phyloP scores from a whole-genome alignment of 2,329 filamentous ascomycete species.

The Botryosphaeria agaves region DNA sequence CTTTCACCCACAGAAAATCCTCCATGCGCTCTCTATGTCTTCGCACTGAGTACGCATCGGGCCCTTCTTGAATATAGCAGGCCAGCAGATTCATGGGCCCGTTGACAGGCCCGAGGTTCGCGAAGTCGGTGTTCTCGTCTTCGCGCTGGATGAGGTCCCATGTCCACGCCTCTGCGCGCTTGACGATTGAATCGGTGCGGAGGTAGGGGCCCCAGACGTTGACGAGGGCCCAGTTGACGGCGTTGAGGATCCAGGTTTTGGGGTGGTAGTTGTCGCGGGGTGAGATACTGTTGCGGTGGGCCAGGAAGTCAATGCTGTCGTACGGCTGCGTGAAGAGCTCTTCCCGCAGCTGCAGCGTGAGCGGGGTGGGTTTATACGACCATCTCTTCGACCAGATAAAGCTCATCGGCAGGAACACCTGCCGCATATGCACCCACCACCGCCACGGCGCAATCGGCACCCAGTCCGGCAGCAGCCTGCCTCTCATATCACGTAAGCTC shows the following conservation, averaged over 20 bases:
- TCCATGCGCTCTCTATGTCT: slow-evolving; percentile 66
- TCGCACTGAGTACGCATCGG: slow-evolving; percentile 50
- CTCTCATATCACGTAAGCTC: slow-evolving; percentile 12
- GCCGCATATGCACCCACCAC: slow-evolving; percentile 98
- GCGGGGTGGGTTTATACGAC: slow-evolving; percentile 55
- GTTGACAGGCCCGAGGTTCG: slow-evolving; percentile 76
- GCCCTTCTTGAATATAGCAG: slow-evolving; percentile 73
- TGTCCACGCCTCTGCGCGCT: slow-evolving; percentile 61
- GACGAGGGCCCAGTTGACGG: slow-evolving; percentile 60
- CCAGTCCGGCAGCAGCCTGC: slow-evolving; percentile 67
- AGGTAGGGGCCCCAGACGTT: slow-evolving; percentile 69
- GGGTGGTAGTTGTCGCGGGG: slow-evolving; percentile 79
- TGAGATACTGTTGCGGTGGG: slow-evolving; percentile 68
- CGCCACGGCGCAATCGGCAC: slow-evolving; percentile 77
- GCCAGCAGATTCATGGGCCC: slow-evolving; percentile 77
- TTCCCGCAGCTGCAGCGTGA: slow-evolving; percentile 55
- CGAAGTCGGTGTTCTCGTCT: slow-evolving; percentile 80
- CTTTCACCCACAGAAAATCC: slow-evolving; percentile 82
- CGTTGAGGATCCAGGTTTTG: slow-evolving; percentile 68
- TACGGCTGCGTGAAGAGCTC: slow-evolving; percentile 73
- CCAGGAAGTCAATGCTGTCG: slow-evolving; percentile 58
- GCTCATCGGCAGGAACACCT: slow-evolving; percentile 86
- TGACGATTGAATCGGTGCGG: slow-evolving; percentile 45
- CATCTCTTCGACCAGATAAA: slow-evolving; percentile 77
- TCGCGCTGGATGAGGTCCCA: slow-evolving; percentile 79